Conservation (phyloP, 1,284 basidiomycete genomes). For the Leccinum subspadiceum region DNA sequence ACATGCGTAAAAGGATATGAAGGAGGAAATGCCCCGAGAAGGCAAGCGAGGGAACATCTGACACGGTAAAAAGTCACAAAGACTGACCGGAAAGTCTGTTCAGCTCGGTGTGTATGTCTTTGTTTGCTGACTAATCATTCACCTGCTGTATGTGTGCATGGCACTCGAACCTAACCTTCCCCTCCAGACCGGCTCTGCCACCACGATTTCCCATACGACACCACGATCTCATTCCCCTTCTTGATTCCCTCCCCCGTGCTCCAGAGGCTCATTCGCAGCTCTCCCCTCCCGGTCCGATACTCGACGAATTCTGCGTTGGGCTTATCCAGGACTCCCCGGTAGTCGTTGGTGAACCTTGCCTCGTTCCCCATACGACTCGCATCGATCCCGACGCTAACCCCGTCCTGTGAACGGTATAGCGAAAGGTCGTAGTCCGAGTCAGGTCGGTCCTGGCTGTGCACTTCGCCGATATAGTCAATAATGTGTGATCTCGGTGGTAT, state of each 20-base stretch:
- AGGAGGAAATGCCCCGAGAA: conserved; percentile 52
- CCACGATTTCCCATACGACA: conserved; percentile 93
- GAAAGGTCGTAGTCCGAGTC: conserved; percentile 86
- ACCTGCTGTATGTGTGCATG: background rate
- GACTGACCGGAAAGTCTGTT: background rate
- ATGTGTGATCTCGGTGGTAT: conserved; percentile 67
- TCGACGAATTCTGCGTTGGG: conserved; percentile 80
- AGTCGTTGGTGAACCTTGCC: conserved; percentile 86
- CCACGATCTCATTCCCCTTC: conserved; percentile 84
- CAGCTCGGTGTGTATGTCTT: conserved; percentile 16
- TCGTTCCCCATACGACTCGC: conserved; percentile 79
- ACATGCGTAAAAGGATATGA: conserved; percentile 56
- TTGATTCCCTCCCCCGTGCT: conserved; percentile 57
- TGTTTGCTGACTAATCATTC: conserved; percentile 27
- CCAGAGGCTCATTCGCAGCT: conserved; percentile 78
- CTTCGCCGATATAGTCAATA: conserved; percentile 80
- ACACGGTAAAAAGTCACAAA: background rate
- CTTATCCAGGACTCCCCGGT: conserved; percentile 63
- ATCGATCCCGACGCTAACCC: conserved; percentile 66
- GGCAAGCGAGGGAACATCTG: conserved; percentile 47
- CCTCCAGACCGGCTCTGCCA: conserved; percentile 55
- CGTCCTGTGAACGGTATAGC: conserved; percentile 57
- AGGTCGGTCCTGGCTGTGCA: conserved; percentile 73
- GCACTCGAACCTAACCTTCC: background rate
- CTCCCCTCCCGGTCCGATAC: conserved; percentile 52